phyloP scores from a whole-genome alignment of 108 stramenopile genomes.

The Aurantiochytrium sp. region DNA sequence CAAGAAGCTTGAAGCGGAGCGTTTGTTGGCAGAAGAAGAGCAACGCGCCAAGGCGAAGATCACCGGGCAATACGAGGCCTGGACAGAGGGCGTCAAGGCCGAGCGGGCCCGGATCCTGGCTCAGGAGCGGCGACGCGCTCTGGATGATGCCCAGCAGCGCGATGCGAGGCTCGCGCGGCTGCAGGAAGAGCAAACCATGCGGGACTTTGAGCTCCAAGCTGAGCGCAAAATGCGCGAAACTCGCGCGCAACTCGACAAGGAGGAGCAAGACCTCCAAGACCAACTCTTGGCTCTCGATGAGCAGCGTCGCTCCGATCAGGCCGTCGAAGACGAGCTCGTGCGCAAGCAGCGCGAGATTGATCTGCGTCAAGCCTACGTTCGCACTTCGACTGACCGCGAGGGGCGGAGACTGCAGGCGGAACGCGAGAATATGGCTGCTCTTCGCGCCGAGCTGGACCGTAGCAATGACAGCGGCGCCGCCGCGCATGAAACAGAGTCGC shows the following conservation, averaged over 20 bases:
- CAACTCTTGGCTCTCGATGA: not conserved
- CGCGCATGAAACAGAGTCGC: too few species aligned
- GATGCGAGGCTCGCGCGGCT: not conserved
- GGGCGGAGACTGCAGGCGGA: not conserved
- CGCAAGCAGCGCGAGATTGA: not conserved
- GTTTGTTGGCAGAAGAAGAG: not conserved
- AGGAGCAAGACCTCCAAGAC: not conserved
- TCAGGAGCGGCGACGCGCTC: not conserved
- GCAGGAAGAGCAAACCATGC: not conserved
- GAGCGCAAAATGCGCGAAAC: not conserved
- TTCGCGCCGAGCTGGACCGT: not conserved
- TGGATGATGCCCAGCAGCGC: not conserved
- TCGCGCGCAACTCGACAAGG: not conserved
- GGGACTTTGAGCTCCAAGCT: not conserved
- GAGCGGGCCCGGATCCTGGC: not conserved
- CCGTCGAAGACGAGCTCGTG: not conserved
- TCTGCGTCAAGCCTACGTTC: not conserved
- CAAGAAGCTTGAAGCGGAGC: not conserved
- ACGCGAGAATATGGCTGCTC: not conserved
- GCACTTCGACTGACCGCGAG: not conserved
- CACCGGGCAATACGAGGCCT: not conserved
- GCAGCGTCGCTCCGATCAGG: conserved; percentile 2
- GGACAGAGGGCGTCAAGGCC: not conserved
- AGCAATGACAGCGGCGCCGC: not conserved
- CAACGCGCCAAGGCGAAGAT: not conserved